Conservation (phyloP, 2,329 filamentous ascomycete species). For the Trichoderma koningiopsis region DNA sequence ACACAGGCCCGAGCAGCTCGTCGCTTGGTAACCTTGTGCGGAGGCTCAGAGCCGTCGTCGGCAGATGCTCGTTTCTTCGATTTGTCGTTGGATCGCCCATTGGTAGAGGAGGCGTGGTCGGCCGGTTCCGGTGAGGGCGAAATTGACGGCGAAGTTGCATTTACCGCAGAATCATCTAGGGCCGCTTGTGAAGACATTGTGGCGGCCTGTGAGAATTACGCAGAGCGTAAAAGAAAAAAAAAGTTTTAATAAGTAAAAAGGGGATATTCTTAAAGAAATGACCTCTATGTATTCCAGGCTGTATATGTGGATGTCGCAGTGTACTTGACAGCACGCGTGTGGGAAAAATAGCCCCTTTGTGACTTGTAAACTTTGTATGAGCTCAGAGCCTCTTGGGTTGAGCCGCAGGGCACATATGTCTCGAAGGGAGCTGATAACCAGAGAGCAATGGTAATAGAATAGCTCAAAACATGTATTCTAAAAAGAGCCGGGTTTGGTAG, state of each 20-base stretch:
- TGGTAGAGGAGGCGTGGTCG: slow-evolving; percentile 2
- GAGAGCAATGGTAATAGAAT: background rate
- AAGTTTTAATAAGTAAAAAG: background rate
- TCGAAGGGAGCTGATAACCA: background rate
- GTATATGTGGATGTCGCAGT: background rate
- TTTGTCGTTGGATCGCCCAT: slow-evolving; percentile 29
- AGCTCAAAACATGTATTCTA: background rate
- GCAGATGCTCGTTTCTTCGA: slow-evolving; percentile 41
- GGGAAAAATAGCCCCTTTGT: slow-evolving; percentile 1
- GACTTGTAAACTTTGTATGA: background rate
- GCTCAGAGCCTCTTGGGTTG: background rate
- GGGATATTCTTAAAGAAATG: background rate
- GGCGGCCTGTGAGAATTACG: background rate
- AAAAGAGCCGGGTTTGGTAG: background rate
- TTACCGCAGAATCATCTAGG: slow-evolving; percentile 1
- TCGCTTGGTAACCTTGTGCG: slow-evolving; percentile 66
- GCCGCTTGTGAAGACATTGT: slow-evolving; percentile 16
- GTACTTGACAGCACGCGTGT: background rate
- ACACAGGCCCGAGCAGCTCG: slow-evolving; percentile 90
- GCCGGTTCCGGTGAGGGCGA: slow-evolving; percentile 23
- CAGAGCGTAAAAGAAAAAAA: background rate
- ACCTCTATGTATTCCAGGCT: background rate
- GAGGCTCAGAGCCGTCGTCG: slow-evolving; percentile 35
- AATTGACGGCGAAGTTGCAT: slow-evolving; percentile 20
- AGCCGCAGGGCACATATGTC: background rate